These are phyloP conservation scores for Backusella australiensis DNA, from an alignment of 192 early-diverging fungal genomes.

Conservation along the genomic window DNA sequence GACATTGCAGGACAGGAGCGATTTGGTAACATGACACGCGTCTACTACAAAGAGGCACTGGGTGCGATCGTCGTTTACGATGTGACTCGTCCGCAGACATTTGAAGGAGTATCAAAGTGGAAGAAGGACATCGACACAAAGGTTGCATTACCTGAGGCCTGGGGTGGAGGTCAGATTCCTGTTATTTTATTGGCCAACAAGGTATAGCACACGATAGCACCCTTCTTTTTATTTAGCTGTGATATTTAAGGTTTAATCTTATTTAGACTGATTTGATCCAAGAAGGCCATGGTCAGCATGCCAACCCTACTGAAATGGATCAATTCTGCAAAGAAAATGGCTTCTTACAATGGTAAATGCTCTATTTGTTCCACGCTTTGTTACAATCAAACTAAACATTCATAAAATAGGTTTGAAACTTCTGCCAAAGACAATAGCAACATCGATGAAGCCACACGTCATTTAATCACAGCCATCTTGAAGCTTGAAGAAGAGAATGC, in stretches of 20 bases:
- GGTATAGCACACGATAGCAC: conserved; percentile 27
- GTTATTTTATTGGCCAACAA: conserved; percentile 58
- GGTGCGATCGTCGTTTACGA: conserved; percentile 60
- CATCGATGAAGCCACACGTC: conserved; percentile 55
- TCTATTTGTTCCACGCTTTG: not conserved
- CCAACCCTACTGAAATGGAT: conserved; percentile 42
- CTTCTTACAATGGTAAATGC: conserved; percentile 49
- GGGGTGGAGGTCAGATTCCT: conserved; percentile 52
- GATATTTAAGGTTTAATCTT: not conserved
- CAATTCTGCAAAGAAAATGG: conserved; percentile 50
- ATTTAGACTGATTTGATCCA: conserved; percentile 44
- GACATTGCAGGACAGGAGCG: conserved; percentile 66
- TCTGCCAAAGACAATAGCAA: conserved; percentile 64
- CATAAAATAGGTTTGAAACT: conserved; percentile 50
- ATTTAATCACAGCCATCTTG: conserved; percentile 45
- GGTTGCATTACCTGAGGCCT: conserved; percentile 46
- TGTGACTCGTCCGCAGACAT: conserved; percentile 53
- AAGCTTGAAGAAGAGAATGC: conserved; percentile 36
- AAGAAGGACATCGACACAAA: conserved; percentile 59
- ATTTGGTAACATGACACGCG: conserved; percentile 57
- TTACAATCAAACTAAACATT: not conserved
- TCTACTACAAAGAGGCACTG: conserved; percentile 59
- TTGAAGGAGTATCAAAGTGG: conserved; percentile 55
- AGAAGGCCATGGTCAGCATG: conserved; percentile 28
- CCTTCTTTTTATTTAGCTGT: not conserved